Conservation (phyloP, 176 grass and related monocot species). For the Oryza officinalis region DNA sequence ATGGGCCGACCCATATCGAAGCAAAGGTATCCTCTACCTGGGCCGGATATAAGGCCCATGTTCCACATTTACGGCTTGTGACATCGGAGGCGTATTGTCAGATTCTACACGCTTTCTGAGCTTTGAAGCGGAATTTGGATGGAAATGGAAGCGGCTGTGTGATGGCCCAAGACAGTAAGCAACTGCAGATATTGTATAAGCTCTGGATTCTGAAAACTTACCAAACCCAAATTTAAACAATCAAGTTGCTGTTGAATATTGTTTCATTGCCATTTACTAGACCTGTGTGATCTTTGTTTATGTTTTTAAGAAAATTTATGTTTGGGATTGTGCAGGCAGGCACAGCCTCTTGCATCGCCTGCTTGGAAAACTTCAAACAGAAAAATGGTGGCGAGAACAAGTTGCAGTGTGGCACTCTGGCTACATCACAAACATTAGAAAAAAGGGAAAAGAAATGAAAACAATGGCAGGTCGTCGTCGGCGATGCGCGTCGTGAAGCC, state of each 20-base stretch:
- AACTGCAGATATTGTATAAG: neutral
- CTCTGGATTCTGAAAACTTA: neutral
- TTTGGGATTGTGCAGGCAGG: slow-evolving; percentile 9
- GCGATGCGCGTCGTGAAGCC: slow-evolving; percentile 33
- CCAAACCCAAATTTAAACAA: neutral
- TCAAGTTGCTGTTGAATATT: neutral
- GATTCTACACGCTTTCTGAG: no score
- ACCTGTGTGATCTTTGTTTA: neutral
- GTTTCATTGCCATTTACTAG: neutral
- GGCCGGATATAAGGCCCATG: neutral
- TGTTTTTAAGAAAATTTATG: neutral
- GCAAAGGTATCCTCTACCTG: neutral
- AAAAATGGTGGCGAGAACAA: neutral
- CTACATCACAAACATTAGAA: neutral
- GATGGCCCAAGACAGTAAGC: neutral
- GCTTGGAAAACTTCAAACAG: neutral
- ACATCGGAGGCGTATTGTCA: neutral
- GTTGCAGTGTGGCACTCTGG: slow-evolving; percentile 18
- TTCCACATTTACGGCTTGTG: neutral
- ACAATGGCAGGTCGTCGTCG: slow-evolving; percentile 28
- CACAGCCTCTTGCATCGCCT: neutral
- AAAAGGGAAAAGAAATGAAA: neutral
- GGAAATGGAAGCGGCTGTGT: neutral
- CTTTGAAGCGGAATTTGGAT: neutral
- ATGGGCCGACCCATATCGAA: neutral